Base-by-base conservation (phyloP, 495 filamentous ascomycete genomes). In the Stereocaulon alpinum region DNA sequence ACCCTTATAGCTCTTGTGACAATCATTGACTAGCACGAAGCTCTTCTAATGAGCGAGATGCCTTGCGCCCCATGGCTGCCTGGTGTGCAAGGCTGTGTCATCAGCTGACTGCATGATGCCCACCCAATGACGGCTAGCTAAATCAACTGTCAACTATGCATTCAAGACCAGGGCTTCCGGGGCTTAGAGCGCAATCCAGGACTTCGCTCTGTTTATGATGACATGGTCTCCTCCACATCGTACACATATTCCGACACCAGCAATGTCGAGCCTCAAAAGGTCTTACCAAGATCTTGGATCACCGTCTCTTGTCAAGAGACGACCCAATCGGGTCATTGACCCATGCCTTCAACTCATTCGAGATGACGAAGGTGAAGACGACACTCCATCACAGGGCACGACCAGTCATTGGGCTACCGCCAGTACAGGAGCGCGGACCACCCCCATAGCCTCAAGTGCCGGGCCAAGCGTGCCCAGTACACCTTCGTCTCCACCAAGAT, bases 241-340 rank as follows among this genome's bases (percentile, higher is more conserved):
- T 50, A 29, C 29, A 32, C 2, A 34, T 18, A 17, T 12, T 11
- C 12, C 9, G 5, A 27, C 15, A 18, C 54, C 29, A 45, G 30
- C 40, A 6, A 56, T 56, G 54, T 56, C 54, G 24, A n/a, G 18
- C 7, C 18, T 22, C 15, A 56, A 56, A 24, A 56, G 54, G 27
- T 32, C 40, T 20, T 10, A 9, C 20, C 40, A 45, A 4, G 30
- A 11, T 30, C n/a, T 56, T 7, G 40, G 24, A 14, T 30, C 24
- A 40, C 15, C 20, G 18, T 15, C 44, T 17, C 17, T 1, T 24
- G 43, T 27, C 4, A 58, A 49, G 45, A 49, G 32, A 49, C 30
- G 43, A 45, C 18, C 14, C 17, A 22, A 42, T 45, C 30, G 18
- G 43, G 27, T 27, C 20, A 17, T 27, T 11, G 22, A 41, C 29